phyloP scores from a whole-genome alignment of 331 rosid genomes.

The Stylosanthes scabra region DNA sequence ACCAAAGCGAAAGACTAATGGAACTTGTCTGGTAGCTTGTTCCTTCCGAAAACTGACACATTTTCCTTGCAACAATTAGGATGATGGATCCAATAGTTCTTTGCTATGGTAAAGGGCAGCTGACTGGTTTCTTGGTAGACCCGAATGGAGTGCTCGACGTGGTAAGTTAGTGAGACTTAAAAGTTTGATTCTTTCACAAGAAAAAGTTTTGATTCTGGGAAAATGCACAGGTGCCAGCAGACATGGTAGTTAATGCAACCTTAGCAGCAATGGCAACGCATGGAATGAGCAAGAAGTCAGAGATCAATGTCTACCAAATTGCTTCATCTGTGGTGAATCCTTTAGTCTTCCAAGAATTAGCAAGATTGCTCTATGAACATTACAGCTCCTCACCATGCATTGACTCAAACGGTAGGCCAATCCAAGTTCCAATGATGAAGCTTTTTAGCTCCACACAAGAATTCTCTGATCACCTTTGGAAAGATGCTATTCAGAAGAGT shows the following conservation, averaged over 20 bases:
- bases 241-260: slow-evolving; percentile 94
- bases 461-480: slow-evolving; percentile 70
- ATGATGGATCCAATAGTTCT: slow-evolving; percentile 98
- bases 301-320: slow-evolving; percentile 67
- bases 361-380: slow-evolving; percentile 57
- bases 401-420: slow-evolving; percentile 65
- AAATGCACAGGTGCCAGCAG: slow-evolving; percentile 83
- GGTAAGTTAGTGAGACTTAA: slow-evolving; percentile 50
- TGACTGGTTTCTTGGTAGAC: slow-evolving; percentile 84
- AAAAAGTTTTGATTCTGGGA: slow-evolving; percentile 21
- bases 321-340: slow-evolving; percentile 86
- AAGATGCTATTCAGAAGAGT: slow-evolving; percentile 53
- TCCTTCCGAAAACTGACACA: not conserved
- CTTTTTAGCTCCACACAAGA: slow-evolving; percentile 67
- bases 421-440: slow-evolving; percentile 72
- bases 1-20: not conserved
- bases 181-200: slow-evolving; percentile 40
- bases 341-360: slow-evolving; percentile 54
- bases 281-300: slow-evolving; percentile 55
- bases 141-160: slow-evolving; percentile 93
- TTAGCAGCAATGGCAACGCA: slow-evolving; percentile 90
- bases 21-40: not conserved
- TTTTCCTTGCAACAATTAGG: slow-evolving; percentile 48
- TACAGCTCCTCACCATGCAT: slow-evolving; percentile 62
- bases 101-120: slow-evolving; percentile 94